Evolutionary conservation across 257 asterid species (phyloP).

Genomic region (Solanum chilense): DNA sequence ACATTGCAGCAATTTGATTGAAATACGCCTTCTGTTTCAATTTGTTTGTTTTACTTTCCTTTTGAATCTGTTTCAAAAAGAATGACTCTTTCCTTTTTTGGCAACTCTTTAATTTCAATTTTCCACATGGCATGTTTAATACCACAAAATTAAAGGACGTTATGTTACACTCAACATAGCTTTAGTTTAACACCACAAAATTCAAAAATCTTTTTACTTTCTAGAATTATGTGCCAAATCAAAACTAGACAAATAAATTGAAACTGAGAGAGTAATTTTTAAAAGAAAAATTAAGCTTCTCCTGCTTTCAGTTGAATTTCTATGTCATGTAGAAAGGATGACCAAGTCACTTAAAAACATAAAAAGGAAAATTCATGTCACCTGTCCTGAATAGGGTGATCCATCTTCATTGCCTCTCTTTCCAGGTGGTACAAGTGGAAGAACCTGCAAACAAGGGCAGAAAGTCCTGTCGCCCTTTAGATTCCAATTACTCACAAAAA

Average conservation of each 20-base stretch:
- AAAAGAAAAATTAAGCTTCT: neutral
- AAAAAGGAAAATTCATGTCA: slow-evolving; percentile 1
- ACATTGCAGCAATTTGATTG: neutral
- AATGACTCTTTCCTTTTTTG: neutral
- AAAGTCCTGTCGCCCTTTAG: neutral
- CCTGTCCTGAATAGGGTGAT: slow-evolving; percentile 98
- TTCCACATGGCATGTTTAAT: neutral
- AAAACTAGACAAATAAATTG: neutral
- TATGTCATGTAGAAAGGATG: neutral
- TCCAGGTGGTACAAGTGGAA: slow-evolving; percentile 99
- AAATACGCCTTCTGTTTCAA: neutral
- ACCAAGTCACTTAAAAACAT: neutral
- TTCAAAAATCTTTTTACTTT: neutral
- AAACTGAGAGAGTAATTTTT: neutral
- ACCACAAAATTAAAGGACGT: neutral
- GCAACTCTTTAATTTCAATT: neutral
- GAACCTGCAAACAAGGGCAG: slow-evolving; percentile 50
- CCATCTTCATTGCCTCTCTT: slow-evolving; percentile 82
- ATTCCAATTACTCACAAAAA: neutral
- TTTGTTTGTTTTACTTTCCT: neutral
- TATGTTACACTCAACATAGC: neutral
- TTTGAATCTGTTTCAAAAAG: neutral
- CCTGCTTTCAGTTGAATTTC: neutral
- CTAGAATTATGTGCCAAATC: neutral
- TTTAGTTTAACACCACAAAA: neutral